Conservation (phyloP, 2,329 filamentous ascomycete species). For the Arthrobotrys iridis region DNA sequence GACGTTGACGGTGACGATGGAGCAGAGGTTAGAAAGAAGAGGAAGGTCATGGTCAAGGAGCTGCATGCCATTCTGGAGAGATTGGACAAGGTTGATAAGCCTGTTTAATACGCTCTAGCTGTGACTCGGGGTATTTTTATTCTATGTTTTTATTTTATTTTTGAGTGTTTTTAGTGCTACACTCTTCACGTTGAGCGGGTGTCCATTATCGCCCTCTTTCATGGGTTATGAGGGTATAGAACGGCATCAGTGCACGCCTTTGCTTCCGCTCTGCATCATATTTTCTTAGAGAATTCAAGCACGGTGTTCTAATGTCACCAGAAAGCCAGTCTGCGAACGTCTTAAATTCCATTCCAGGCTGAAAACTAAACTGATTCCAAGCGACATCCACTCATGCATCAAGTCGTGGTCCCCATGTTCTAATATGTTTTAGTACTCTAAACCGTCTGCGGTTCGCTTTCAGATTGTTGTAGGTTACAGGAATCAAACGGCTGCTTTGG, state of each 20-base stretch:
- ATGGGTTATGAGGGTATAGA: not conserved
- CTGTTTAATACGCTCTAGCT: not conserved
- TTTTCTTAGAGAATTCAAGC: not conserved
- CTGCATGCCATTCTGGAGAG: constrained; percentile 74
- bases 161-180: not conserved
- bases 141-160: not conserved
- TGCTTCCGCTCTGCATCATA: not conserved
- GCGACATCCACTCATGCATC: no score
- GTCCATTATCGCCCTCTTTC: not conserved
- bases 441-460: no score
- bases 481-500: no score
- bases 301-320: not conserved
- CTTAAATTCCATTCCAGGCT: no score
- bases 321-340: not conserved
- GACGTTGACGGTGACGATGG: constrained; percentile 74
- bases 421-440: no score
- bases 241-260: not conserved
- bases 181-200: not conserved
- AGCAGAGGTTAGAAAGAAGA: constrained; percentile 69
- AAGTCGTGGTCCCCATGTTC: no score
- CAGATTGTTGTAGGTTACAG: no score
- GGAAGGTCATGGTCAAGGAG: constrained; percentile 78
- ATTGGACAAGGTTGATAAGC: constrained; percentile 67
- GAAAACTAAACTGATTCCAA: no score
- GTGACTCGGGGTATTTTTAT: no score